Conservation (phyloP, 2,329 filamentous ascomycete genomes). For the Ceratocystis colombiana region DNA sequence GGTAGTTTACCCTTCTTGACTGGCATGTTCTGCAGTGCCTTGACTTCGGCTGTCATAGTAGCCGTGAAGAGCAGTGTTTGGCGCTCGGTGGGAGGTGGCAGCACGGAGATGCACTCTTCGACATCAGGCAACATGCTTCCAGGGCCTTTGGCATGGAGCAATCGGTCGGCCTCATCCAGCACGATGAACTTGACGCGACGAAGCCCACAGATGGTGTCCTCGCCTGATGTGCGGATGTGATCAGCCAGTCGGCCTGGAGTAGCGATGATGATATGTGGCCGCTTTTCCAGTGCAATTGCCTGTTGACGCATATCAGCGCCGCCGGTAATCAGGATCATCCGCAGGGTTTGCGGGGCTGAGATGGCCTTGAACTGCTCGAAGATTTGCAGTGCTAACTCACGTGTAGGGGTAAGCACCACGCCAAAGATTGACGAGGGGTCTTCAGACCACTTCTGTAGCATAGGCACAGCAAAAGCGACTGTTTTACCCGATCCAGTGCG, state of each 20-base stretch:
- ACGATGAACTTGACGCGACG: conserved; percentile 74
- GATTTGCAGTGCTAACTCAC: conserved; percentile 89
- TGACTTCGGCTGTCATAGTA: conserved; percentile 85
- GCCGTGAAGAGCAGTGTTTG: conserved; percentile 95
- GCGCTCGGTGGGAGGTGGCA: conserved; percentile 68
- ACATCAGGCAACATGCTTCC: conserved; percentile 94
- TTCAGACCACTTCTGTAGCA: conserved; percentile 84
- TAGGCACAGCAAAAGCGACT: conserved; percentile 86
- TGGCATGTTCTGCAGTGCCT: conserved; percentile 70
- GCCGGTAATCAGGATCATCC: conserved; percentile 80
- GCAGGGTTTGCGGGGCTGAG: conserved; percentile 75
- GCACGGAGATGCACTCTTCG: conserved; percentile 70
- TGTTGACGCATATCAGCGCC: conserved; percentile 88
- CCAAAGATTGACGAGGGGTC: conserved; percentile 89
- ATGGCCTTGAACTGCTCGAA: conserved; percentile 94
- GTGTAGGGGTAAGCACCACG: conserved; percentile 77
- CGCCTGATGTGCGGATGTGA: conserved; percentile 81
- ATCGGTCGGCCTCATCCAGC: conserved; percentile 87
- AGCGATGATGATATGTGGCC: conserved; percentile 87
- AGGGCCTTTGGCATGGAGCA: conserved; percentile 60
- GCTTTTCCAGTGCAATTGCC: conserved; percentile 67
- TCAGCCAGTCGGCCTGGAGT: conserved; percentile 89
- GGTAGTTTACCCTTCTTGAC: conserved; percentile 58
- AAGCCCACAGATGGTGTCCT: conserved; percentile 78
- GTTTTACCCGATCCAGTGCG: conserved; percentile 96